A percentile compares a stretch with the other conserved stretches of the same genome.
phyloP scores from a whole-genome alignment of 495 filamentous ascomycete genomes.

The Trichoderma erinaceum region DNA sequence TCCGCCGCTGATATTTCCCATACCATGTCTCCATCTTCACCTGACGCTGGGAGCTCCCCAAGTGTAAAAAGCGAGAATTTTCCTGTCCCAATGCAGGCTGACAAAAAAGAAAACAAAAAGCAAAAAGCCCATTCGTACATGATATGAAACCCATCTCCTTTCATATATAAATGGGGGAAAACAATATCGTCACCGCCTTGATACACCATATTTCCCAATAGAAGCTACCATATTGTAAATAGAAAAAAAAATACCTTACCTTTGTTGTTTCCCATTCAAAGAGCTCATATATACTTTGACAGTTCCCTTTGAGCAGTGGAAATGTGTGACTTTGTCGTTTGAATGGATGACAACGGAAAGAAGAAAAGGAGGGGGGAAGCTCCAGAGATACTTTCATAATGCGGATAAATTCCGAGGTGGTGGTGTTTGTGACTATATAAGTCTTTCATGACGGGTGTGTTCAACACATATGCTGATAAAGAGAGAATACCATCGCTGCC shows the following conservation, averaged over 20 bases:
- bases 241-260: background rate
- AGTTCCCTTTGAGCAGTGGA: background rate
- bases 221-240: background rate
- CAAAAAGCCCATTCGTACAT: slow-evolving; percentile 2
- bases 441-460: slow-evolving; percentile 6
- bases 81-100: too few species aligned
- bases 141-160: background rate
- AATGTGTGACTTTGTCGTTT: slow-evolving; percentile 1
- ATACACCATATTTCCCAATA: background rate
- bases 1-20: slow-evolving; percentile 9
- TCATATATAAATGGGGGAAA: background rate
- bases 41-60: slow-evolving; percentile 13
- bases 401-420: background rate
- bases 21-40: background rate
- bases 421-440: background rate
- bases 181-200: background rate
- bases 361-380: background rate
- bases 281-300: background rate
- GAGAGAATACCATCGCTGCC: slow-evolving; percentile 1
- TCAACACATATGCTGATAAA: slow-evolving; percentile 6
- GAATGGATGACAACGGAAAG: slow-evolving; percentile 12
- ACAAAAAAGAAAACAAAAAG: background rate
- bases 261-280: background rate
- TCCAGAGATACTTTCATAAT: slow-evolving; percentile 4
- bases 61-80: background rate